Evolutionary conservation across 495 filamentous ascomycete genomes (phyloP), one percentile per base, ranked within the genome.

Genomic region (Articulospora tetracladia): DNA sequence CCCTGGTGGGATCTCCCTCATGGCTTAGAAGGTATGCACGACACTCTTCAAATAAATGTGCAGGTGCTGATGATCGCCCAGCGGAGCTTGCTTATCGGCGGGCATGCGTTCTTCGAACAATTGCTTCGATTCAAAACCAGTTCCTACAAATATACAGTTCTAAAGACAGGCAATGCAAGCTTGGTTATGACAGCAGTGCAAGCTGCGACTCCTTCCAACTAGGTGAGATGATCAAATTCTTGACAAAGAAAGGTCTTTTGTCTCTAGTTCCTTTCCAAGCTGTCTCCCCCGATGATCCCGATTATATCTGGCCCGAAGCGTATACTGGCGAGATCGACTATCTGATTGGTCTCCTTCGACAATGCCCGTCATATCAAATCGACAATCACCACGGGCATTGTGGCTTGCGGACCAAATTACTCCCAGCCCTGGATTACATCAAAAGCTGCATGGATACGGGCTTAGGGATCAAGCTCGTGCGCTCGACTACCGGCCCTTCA

Each of bases 141-240:
- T 93, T 93, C 62, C 72, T 94, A 11, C 70, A 76, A 13, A 74
- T 86, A 0, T 96, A 93, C 70, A 79, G 77, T 3, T 86, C 83
- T 13, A 68, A 72, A 19, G 72, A 81, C 41, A 66, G 74, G 22
- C 86, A 93, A 66, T 96, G 92, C 70, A 86, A 84, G 56, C 81
- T 88, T 0, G 89, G 88, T 39, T 91, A 93, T 67, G 88, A 86
- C 58, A 86, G 86, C 34, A 88, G 83, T 39, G 74, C 79, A 17
- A 82, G 87, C 60, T 96, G 92, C 70, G 92, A 96, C 71, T 84
- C 86, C 4, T 96, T 90, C 70, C 90, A 96, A 66, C 79, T 95
- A 0, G 92, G 92, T 17, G 89, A 95, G 72, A 91, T 92, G 78
- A 73, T 90, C 60, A 87, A 89, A 39, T 96, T 95, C 70, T 86